phyloP scores from a whole-genome alignment of 257 asterid species.

The Solanum ahanhuiri region DNA sequence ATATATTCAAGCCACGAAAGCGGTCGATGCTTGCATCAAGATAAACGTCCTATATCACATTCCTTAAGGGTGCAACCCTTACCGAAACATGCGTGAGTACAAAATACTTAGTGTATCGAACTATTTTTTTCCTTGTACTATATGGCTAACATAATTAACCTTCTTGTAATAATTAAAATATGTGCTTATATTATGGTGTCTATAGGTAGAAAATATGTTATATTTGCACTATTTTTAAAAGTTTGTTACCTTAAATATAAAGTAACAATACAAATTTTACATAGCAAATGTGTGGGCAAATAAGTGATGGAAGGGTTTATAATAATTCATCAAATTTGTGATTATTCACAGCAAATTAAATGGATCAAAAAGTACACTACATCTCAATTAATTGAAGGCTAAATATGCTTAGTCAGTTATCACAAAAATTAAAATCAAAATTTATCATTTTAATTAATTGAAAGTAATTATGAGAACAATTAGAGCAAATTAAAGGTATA shows the following conservation, averaged over 20 bases:
- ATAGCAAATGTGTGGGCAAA: neutral
- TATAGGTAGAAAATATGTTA: neutral
- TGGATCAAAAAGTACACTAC: neutral
- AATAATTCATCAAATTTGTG: neutral
- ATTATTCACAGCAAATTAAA: too few relatives aligned
- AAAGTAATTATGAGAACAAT: neutral
- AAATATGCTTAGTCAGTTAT: neutral
- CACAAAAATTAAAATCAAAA: neutral
- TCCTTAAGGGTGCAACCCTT: too few relatives aligned
- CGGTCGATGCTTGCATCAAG: rapidly evolving
- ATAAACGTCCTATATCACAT: neutral
- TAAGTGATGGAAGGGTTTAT: neutral
- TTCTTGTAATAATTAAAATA: neutral
- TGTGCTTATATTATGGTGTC: neutral
- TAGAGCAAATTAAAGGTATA: neutral
- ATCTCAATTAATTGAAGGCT: neutral
- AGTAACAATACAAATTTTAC: neutral
- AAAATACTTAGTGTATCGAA: rapidly evolving
- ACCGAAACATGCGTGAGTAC: neutral
- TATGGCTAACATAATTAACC: neutral
- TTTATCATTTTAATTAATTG: neutral
- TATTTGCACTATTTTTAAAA: neutral
- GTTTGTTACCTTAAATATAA: neutral
- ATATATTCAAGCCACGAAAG: rapidly evolving
- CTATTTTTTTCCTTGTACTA: neutral